phyloP scores from a whole-genome alignment of 2,329 filamentous ascomycete genomes.

The Daldinia eschscholtzii region DNA sequence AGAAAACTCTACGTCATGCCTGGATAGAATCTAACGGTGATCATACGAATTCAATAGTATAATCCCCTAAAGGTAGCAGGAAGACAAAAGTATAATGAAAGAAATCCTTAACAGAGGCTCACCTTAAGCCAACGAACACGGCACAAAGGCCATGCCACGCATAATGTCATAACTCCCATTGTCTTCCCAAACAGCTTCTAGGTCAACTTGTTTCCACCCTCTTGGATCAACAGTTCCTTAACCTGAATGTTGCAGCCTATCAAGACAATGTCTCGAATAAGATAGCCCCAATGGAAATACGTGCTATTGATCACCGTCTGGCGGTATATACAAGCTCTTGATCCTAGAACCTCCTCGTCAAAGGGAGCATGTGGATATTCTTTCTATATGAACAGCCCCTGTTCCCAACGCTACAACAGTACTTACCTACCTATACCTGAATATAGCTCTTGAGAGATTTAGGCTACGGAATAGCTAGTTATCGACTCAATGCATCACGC shows the following conservation, averaged over 20 bases:
- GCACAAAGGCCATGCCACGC: neutral
- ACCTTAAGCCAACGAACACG: neutral
- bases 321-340: neutral
- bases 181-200: neutral
- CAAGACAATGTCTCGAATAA: neutral
- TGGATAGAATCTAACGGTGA: neutral
- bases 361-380: neutral
- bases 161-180: neutral
- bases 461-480: neutral
- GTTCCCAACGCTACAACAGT: neutral
- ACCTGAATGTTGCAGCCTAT: neutral
- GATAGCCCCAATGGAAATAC: neutral
- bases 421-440: neutral
- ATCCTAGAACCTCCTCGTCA: neutral
- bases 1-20: neutral
- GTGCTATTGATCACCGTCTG: neutral
- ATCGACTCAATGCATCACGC: neutral
- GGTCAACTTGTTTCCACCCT: neutral
- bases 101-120: neutral
- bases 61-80: neutral
- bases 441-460: neutral
- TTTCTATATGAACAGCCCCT: neutral
- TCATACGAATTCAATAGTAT: neutral
- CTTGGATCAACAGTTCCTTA: neutral
- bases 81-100: conserved; percentile 2